These are phyloP conservation scores for Penicillium sp. DNA, from an alignment of 2,329 filamentous ascomycete species.

Conservation along the genomic window DNA sequence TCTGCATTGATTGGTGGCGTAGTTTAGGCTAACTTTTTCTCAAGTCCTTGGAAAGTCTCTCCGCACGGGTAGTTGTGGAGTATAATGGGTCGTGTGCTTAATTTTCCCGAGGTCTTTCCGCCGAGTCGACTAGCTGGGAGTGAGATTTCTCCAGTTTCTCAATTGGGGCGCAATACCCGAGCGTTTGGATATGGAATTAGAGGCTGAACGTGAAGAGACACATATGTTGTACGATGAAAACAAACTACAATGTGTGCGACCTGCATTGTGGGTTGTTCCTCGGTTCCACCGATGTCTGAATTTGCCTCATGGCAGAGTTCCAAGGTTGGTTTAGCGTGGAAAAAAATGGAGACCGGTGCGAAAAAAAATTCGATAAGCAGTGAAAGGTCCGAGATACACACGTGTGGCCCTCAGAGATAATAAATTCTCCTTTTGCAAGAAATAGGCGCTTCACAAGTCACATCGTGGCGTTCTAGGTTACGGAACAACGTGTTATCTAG, in stretches of 20 bases:
- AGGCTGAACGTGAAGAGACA: neutral
- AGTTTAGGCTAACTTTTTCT: neutral
- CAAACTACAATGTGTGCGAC: neutral
- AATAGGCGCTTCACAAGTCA: neutral
- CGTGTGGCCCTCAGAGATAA: neutral
- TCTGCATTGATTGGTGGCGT: constrained; percentile 4
- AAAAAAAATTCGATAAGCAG: neutral
- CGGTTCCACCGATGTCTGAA: neutral
- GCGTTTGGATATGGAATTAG: neutral
- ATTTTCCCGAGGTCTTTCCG: neutral
- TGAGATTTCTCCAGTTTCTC: neutral
- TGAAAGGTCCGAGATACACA: neutral
- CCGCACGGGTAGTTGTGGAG: neutral
- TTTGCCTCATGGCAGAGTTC: neutral
- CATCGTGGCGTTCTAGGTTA: neutral
- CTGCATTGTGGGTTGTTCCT: neutral
- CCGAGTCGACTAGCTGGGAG: neutral
- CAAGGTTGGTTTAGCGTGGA: neutral
- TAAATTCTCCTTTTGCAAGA: neutral
- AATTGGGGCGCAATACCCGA: neutral
- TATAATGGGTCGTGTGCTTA: neutral
- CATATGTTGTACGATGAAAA: neutral
- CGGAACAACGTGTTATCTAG: neutral
- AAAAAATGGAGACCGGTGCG: neutral
- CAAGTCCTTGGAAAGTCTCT: neutral